A percentile compares a stretch with the other conserved stretches of the same genome.
These are phyloP conservation scores for Chloris gayana DNA, from an alignment of 176 grass and related monocot genomes.

Conservation along the genomic window DNA sequence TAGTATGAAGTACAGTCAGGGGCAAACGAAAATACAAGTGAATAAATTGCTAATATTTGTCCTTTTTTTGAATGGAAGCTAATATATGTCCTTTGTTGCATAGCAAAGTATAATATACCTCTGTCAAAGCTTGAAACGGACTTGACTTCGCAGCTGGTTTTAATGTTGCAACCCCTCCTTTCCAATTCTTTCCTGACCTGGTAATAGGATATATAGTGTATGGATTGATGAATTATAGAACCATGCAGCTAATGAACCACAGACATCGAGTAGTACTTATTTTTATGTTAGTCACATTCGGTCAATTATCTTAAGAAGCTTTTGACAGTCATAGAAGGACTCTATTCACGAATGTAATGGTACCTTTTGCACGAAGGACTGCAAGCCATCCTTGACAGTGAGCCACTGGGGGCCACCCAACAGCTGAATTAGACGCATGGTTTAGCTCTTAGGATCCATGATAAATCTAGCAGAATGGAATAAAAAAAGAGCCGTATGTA, in stretches of 20 bases:
- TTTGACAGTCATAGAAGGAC: background rate
- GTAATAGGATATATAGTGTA: background rate
- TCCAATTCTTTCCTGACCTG: constrained; percentile 55
- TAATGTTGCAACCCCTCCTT: constrained; percentile 64
- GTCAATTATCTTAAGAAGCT: background rate
- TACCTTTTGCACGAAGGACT: constrained; percentile 80
- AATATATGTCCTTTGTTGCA: background rate
- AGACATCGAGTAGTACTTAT: background rate
- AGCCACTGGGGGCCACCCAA: constrained; percentile 86
- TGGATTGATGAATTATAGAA: background rate
- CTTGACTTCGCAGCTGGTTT: constrained; percentile 60
- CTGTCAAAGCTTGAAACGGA: constrained; percentile 55
- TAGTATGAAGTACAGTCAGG: too few species aligned
- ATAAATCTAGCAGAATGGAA: background rate
- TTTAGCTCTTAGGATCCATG: background rate
- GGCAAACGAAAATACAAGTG: too few species aligned
- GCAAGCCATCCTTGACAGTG: constrained; percentile 76
- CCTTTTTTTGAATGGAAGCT: too few species aligned
- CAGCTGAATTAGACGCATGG: constrained; percentile 37
- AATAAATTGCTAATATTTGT: background rate
- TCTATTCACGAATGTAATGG: background rate
- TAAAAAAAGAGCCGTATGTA: background rate
- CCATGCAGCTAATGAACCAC: background rate
- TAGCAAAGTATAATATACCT: constrained; percentile 32
- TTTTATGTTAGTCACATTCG: background rate